Base-by-base conservation (phyloP, 1,284 basidiomycete species). In the Fomes fomentarius region DNA sequence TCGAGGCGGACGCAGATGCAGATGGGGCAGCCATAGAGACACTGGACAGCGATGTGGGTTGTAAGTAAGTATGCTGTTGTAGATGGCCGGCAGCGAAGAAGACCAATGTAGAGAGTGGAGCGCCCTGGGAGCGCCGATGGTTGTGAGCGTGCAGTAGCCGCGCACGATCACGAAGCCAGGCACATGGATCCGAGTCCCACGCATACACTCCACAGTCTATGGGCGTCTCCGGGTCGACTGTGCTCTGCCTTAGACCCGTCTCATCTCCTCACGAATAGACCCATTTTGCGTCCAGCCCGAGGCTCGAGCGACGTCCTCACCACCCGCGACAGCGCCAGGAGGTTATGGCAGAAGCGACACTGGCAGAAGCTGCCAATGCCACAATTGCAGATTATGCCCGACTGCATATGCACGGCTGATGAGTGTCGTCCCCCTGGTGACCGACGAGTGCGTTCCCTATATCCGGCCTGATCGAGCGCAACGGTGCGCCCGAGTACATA, bases 361-460 rank as follows among this genome's bases (percentile, higher is more conserved):
- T 12, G 28, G 12, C 28, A 30, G 28, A 30, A 30, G 21, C n/a
- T 40, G 35, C 34, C 47, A 17, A 14, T 40, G 35, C 34, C 47
- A 17, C n/a, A 52, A 41, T 28, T 49, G 43, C 51, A 52, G 51
- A 54, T 45, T 47, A 21, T 45, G 52, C 28, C 51, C 28, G 15
- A 52, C 17, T 26, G 25, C 41, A 42, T 22, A 51, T 41, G 28
- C 43, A 37, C 31, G 37, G n/a, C 50, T 50, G 31, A 56, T 60
- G 55, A 54, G 47, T 26, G 47, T 42, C 51, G 54, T 63, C 61
- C 56, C 59, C 61, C 59, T 61, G 60, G 60, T 54, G 56, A 62
- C 62, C 53, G 57, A 57, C 56, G 48, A 51, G 34, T 51, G 22
- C 35, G 47, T 22, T 33, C 52, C 54, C 48, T 39, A 45, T 28